Evolutionary conservation across 805 yeast genomes (phyloP).

Genomic region (Myxozyma monticola): DNA sequence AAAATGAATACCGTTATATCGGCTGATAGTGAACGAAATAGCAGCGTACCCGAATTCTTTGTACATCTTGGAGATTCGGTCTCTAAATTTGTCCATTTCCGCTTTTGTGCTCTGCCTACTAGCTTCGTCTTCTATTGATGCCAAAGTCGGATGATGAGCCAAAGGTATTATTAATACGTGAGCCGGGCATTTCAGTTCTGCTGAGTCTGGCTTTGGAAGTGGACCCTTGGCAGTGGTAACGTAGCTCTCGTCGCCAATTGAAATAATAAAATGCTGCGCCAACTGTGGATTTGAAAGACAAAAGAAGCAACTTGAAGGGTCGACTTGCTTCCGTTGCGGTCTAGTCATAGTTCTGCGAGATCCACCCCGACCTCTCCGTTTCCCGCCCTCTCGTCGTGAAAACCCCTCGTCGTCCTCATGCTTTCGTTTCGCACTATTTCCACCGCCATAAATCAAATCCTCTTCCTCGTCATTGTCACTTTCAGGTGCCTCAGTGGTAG

Average conservation of each 20-base stretch:
- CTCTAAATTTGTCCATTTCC: slow-evolving; percentile 42
- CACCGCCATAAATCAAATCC: slow-evolving; percentile 13
- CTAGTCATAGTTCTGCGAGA: slow-evolving; percentile 23
- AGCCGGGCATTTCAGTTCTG: slow-evolving; percentile 62
- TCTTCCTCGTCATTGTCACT: slow-evolving; percentile 2
- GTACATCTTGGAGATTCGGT: slow-evolving; percentile 44
- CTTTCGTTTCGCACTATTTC: slow-evolving; percentile 1
- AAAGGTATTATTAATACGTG: slow-evolving; percentile 82
- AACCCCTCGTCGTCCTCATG: slow-evolving; percentile 2
- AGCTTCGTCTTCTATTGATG: slow-evolving; percentile 33
- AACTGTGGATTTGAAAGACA: slow-evolving; percentile 78
- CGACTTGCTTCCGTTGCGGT: slow-evolving; percentile 9
- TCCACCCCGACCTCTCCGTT: background rate
- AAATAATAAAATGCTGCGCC: slow-evolving; percentile 75
- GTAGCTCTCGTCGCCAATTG: slow-evolving; percentile 67
- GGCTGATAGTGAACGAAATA: slow-evolving; percentile 69
- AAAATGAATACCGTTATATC: slow-evolving; percentile 65
- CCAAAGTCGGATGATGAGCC: slow-evolving; percentile 59
- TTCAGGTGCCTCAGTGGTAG: background rate
- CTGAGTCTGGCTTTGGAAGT: slow-evolving; percentile 45
- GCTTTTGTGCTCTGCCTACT: slow-evolving; percentile 38
- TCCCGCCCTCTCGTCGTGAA: background rate
- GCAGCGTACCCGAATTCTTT: slow-evolving; percentile 48
- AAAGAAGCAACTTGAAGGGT: slow-evolving; percentile 59
- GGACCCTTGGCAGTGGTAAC: slow-evolving; percentile 88